Conservation (phyloP, 805 yeast genomes). For the Ogataea thermomethanolica region DNA sequence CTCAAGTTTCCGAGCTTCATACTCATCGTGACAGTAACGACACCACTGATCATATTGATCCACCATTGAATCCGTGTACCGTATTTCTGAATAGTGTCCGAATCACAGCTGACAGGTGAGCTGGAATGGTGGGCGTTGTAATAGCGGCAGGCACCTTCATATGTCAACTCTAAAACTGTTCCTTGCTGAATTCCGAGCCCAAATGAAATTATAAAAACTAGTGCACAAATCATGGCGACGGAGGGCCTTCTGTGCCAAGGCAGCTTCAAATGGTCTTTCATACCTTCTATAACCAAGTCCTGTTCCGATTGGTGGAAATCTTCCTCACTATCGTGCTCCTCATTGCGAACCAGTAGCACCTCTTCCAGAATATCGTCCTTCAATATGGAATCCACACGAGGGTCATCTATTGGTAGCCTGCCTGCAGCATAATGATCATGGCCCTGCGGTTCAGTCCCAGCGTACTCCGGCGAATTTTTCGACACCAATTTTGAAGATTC, state of each 20-base stretch:
- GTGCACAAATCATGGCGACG: slow-evolving; percentile 43
- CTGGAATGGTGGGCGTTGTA: slow-evolving; percentile 15
- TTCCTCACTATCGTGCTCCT: slow-evolving; percentile 9
- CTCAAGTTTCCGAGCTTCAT: slow-evolving; percentile 63
- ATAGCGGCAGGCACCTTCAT: slow-evolving; percentile 38
- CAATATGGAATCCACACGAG: slow-evolving; percentile 1
- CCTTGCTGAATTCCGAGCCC: slow-evolving; percentile 39
- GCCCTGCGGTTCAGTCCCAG: background rate
- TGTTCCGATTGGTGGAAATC: slow-evolving; percentile 38
- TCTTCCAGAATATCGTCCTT: slow-evolving; percentile 11
- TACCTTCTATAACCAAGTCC: slow-evolving; percentile 48
- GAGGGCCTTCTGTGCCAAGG: slow-evolving; percentile 61
- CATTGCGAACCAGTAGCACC: background rate
- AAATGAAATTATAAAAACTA: slow-evolving; percentile 41
- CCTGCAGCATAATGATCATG: background rate
- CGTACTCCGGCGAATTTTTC: background rate
- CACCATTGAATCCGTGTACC: slow-evolving; percentile 50
- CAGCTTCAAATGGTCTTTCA: slow-evolving; percentile 34
- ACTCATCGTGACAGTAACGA: slow-evolving; percentile 48
- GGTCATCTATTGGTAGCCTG: slow-evolving; percentile 2
- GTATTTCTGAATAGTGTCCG: slow-evolving; percentile 38
- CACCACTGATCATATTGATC: slow-evolving; percentile 38
- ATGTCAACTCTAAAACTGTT: slow-evolving; percentile 35
- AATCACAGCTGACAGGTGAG: slow-evolving; percentile 31
- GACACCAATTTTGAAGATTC: background rate